A percentile compares a stretch with the other conserved stretches of the same genome.
phyloP scores from a whole-genome alignment of 495 filamentous ascomycete genomes.

The Penicillium fimorum region DNA sequence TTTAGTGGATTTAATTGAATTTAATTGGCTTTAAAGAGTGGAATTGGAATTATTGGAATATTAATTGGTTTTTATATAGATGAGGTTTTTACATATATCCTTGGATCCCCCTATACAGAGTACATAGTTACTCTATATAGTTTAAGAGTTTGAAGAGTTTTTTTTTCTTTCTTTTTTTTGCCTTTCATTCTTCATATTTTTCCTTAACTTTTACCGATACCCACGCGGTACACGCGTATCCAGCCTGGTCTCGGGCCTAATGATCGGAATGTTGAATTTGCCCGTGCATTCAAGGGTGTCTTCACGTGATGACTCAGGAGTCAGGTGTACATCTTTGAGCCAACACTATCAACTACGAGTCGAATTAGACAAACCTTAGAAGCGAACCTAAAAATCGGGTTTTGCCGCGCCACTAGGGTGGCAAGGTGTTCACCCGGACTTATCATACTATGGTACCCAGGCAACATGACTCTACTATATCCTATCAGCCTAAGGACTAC shows the following conservation, averaged over 20 bases:
- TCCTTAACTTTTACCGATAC: background rate
- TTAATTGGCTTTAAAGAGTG: too few species aligned
- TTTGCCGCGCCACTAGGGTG: conserved; percentile 8
- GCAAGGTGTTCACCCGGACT: conserved; percentile 11
- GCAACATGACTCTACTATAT: background rate
- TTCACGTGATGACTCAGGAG: background rate
- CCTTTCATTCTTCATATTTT: background rate
- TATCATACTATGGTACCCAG: conserved; percentile 1
- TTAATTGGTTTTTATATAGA: background rate
- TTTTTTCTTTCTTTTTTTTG: background rate
- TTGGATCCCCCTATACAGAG: background rate
- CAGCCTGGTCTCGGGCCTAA: conserved; percentile 12
- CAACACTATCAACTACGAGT: background rate
- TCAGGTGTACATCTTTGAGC: background rate
- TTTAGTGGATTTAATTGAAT: background rate
- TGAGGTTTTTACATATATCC: background rate
- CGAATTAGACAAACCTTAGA: background rate
- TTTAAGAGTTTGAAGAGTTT: background rate
- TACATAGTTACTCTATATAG: background rate
- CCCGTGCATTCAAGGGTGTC: background rate
- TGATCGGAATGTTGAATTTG: conserved; percentile 17
- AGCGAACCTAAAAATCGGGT: background rate
- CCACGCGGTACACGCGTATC: conserved; percentile 1
- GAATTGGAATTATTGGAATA: background rate
- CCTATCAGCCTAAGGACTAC: background rate